Conservation (phyloP, 2,329 filamentous ascomycete species). For the Sporothrix globosa region DNA sequence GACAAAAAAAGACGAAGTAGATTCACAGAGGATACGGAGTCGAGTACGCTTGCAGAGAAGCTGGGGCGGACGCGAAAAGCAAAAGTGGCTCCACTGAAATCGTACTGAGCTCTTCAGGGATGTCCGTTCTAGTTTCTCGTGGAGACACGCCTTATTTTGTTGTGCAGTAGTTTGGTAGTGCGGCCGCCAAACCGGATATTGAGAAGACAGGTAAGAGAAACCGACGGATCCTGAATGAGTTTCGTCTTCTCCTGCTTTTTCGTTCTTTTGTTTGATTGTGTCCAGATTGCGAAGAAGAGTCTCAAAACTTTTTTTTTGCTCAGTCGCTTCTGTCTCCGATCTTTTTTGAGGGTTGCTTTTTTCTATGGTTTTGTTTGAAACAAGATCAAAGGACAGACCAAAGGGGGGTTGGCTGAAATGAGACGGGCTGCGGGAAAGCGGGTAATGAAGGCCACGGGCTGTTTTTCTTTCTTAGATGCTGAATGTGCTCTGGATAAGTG, state of each 20-base stretch:
- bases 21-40: slow-evolving; percentile 16
- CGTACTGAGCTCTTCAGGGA: slow-evolving; percentile 31
- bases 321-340: slow-evolving; percentile 1
- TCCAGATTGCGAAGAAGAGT: not conserved
- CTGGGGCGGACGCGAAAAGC: slow-evolving; percentile 28
- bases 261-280: not conserved
- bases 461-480: not conserved
- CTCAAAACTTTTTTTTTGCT: not conserved
- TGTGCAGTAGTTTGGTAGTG: slow-evolving; percentile 26
- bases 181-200: not conserved
- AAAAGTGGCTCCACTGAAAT: slow-evolving; percentile 25
- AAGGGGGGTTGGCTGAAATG: slow-evolving; percentile 25
- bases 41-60: slow-evolving; percentile 19
- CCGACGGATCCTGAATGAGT: not conserved
- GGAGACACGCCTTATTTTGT: slow-evolving; percentile 27
- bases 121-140: slow-evolving; percentile 27
- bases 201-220: not conserved
- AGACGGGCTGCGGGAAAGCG: slow-evolving; percentile 30
- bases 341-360: not conserved
- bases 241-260: not conserved
- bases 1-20: slow-evolving; percentile 12
- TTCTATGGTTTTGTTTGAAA: not conserved
- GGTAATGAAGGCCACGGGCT: slow-evolving; percentile 32
- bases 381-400: slow-evolving; percentile 1
- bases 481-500: not conserved